phyloP scores from a whole-genome alignment of 148 eudicot species.

The Spergularia marina region DNA sequence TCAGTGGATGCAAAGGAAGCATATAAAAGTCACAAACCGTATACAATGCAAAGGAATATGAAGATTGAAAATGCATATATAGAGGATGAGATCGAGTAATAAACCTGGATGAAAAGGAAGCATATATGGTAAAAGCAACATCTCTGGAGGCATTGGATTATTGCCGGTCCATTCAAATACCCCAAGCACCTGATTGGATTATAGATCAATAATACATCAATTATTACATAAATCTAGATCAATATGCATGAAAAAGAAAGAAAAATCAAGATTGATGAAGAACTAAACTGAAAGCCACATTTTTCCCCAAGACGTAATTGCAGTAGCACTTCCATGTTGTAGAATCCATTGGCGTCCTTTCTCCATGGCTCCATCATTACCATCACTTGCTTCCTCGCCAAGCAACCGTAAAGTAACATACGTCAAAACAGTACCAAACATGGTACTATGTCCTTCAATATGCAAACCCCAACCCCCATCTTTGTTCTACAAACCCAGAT shows the following conservation, averaged over 20 bases:
- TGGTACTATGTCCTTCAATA: constrained; percentile 96
- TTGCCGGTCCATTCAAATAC: constrained; percentile 96
- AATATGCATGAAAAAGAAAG: neutral
- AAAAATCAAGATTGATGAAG: neutral
- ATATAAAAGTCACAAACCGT: too few species aligned
- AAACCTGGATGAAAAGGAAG: constrained; percentile 96
- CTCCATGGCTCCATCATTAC: constrained; percentile 75
- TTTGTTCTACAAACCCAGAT: constrained; percentile 53
- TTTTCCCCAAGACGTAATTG: constrained; percentile 94
- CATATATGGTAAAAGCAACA: constrained; percentile 85
- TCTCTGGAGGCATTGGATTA: constrained; percentile 95
- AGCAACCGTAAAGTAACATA: constrained; percentile 91
- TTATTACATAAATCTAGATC: neutral
- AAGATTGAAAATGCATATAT: constrained; percentile 3
- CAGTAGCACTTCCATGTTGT: constrained; percentile 91
- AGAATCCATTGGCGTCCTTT: constrained; percentile 84
- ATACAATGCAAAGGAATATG: neutral
- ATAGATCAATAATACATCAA: constrained; percentile 23
- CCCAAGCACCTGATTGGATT: constrained; percentile 72
- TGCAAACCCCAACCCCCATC: constrained; percentile 99
- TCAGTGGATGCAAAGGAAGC: neutral
- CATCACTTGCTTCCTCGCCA: constrained; percentile 85
- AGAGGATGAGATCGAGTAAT: neutral
- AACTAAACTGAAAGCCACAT: constrained; percentile 97
- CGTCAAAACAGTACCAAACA: constrained; percentile 88